Base-by-base conservation (phyloP, 2,329 filamentous ascomycete species). In the Arthroderma sp. region DNA sequence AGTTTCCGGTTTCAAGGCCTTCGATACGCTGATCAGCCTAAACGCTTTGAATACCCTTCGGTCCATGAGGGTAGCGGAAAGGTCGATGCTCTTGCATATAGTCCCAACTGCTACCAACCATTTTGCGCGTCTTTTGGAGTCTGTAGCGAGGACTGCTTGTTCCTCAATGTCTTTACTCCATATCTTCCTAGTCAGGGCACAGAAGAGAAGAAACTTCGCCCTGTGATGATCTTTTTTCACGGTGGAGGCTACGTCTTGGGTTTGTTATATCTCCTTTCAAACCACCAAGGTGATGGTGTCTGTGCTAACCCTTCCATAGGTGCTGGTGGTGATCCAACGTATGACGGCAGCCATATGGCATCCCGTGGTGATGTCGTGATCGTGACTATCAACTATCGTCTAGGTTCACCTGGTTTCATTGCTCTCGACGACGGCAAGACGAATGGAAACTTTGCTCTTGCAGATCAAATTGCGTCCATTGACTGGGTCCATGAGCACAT, bases 371-470 rank as follows among this genome's bases (percentile, higher is more conserved):
- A 65, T 42, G 54, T 64, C 9, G 57, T 69, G n/a, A 59, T 68
- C 2, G 63, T 68, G 0, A 59, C 68, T 0, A 60, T 72, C 15
- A 70, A 70, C 10, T 73, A 72, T 43, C 64, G 61, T 31, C 58
- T 70, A 46, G 69, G 68, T 11, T 53, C 69, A 64, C 65, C 47
- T 61, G 64, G n/a, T 66, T 69, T 52, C 58, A 60, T 51, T 52
- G 52, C 47, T 46, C 62, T 46, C 49, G 64, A 46, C 51, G 64
- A 50, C 45, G 56, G 70, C 3, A 55, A 51, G 3, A 51, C 49
- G 1, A 53, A 50, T 4, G 57, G 59, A 27, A 63, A 54, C 44
- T 55, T 61, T 11, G 61, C 59, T n/a, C 56, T 40, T 66, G 65
- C 44, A 63, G 64, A 22, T 66, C 55, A 57, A 40, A 46, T 53